Conservation (phyloP, 1,284 basidiomycete species). For the Moesziomyces aphidis region DNA sequence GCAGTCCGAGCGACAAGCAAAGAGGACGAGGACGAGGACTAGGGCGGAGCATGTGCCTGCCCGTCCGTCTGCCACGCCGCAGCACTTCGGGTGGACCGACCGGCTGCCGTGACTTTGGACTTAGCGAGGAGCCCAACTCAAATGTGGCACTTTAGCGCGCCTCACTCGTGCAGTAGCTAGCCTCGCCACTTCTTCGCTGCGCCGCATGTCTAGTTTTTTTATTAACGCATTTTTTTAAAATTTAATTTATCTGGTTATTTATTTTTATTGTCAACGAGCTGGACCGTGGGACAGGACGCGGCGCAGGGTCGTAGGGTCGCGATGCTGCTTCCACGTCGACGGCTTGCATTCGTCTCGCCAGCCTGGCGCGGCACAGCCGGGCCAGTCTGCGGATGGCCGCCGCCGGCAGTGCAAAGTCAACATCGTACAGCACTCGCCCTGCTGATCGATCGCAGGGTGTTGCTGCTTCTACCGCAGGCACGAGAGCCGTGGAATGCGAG, state of each 20-base stretch:
- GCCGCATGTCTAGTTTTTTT: background rate
- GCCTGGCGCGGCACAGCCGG: too few species aligned
- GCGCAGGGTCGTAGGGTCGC: too few species aligned
- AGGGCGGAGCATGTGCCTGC: background rate
- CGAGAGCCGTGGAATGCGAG: too few species aligned
- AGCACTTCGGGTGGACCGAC: background rate
- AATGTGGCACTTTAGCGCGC: background rate
- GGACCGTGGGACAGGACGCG: background rate
- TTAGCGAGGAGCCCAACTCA: background rate
- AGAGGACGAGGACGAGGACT: background rate
- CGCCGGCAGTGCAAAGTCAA: too few species aligned
- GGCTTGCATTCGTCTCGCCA: too few species aligned
- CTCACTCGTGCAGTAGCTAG: background rate
- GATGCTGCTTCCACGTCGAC: background rate
- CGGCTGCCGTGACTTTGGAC: background rate
- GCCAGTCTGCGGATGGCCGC: too few species aligned
- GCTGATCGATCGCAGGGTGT: too few species aligned
- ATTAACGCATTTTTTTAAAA: background rate
- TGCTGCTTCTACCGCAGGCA: too few species aligned
- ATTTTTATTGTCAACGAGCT: background rate
- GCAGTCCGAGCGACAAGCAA: background rate
- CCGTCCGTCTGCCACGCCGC: background rate
- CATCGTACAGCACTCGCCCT: too few species aligned
- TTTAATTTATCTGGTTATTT: background rate
- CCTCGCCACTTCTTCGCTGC: background rate